phyloP scores from a whole-genome alignment of 2,329 filamentous ascomycete species.

The Apiospora koreana region DNA sequence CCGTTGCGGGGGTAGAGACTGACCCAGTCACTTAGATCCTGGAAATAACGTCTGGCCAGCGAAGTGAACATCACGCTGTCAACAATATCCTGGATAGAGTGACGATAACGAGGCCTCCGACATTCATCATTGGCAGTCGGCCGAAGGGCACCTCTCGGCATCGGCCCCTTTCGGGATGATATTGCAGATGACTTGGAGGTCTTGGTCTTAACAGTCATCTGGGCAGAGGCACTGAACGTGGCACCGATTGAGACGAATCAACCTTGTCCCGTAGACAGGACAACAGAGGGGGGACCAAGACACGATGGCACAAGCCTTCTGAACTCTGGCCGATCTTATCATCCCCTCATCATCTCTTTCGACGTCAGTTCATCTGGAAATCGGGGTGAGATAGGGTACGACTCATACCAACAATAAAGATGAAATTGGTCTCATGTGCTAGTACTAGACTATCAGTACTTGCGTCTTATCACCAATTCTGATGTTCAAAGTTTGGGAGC shows the following conservation, averaged over 20 bases:
- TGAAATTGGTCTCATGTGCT: background rate
- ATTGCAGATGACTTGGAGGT: background rate
- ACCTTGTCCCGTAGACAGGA: background rate
- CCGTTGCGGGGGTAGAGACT: background rate
- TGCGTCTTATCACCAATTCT: too few species aligned
- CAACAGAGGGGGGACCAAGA: too few species aligned
- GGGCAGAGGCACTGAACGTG: background rate
- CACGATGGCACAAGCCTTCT: background rate
- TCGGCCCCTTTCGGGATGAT: background rate
- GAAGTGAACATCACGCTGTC: background rate
- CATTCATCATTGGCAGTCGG: background rate
- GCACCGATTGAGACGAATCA: background rate
- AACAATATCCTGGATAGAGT: background rate
- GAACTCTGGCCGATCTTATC: background rate
- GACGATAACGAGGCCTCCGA: background rate
- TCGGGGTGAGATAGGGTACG: background rate
- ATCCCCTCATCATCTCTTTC: background rate
- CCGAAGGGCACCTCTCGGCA: background rate
- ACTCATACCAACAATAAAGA: background rate
- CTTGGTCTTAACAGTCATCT: background rate
- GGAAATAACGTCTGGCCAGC: background rate
- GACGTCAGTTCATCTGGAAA: background rate
- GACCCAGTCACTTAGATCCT: background rate
- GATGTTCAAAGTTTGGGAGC: background rate
- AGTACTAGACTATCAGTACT: too few species aligned